A percentile compares a stretch with the other conserved stretches of the same genome.
Evolutionary conservation across 2,329 filamentous ascomycete genomes (phyloP).

Genomic region (Botrytis cinerea): DNA sequence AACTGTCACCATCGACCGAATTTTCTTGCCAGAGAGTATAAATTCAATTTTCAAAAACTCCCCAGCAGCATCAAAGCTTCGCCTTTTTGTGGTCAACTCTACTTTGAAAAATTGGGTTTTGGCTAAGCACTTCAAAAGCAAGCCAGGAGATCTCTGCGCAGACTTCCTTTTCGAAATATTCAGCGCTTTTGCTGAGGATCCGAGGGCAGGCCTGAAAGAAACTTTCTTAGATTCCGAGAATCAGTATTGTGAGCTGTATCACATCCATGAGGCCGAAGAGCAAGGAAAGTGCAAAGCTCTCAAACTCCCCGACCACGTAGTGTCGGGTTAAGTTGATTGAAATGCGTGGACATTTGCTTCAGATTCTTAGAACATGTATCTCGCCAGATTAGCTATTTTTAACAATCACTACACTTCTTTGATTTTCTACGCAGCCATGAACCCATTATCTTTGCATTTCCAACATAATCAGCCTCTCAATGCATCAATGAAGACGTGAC

Average conservation of each 20-base stretch:
- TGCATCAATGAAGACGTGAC: neutral
- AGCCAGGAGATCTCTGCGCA: neutral
- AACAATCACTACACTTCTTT: neutral
- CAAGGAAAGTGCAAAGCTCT: neutral
- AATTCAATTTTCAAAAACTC: neutral
- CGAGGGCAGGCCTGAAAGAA: neutral
- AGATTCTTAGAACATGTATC: neutral
- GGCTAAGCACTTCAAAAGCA: accelerated
- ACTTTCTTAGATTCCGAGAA: neutral
- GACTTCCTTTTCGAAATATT: neutral
- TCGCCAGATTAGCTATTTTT: neutral
- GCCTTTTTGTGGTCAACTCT: neutral
- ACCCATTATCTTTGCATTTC: neutral
- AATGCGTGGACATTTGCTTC: neutral
- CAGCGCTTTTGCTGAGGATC: neutral
- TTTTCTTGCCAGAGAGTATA: accelerated
- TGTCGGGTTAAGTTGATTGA: neutral
- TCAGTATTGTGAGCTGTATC: neutral
- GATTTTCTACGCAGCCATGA: neutral
- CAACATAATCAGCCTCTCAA: neutral
- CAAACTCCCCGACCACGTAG: neutral
- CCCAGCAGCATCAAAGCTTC: neutral
- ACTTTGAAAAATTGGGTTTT: neutral
- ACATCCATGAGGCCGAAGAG: neutral
- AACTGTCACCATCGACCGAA: accelerated